Evolutionary conservation across 768 basidiomycete genomes (phyloP).

Genomic region (Hericium rajendrae): DNA sequence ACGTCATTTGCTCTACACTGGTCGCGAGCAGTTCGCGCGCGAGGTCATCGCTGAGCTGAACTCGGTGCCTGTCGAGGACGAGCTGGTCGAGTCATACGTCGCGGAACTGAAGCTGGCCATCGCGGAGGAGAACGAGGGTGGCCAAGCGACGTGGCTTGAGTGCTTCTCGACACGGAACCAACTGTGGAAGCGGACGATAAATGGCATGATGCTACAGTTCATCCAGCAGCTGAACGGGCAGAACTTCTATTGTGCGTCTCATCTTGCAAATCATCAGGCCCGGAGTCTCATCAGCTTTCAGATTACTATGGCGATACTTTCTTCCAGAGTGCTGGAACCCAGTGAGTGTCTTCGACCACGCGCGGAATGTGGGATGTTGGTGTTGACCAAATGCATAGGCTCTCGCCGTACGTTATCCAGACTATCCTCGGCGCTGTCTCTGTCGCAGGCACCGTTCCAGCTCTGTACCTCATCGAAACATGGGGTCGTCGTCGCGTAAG

Average conservation of each 20-base stretch:
- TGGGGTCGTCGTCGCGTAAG: slow-evolving; percentile 62
- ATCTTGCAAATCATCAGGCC: background rate
- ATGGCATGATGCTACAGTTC: slow-evolving; percentile 80
- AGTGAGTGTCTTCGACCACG: slow-evolving; percentile 25
- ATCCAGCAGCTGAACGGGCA: slow-evolving; percentile 76
- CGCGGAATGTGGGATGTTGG: background rate
- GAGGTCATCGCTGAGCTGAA: slow-evolving; percentile 59
- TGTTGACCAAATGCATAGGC: slow-evolving; percentile 19
- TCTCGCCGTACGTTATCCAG: slow-evolving; percentile 68
- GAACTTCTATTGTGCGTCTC: slow-evolving; percentile 61
- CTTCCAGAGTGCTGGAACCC: slow-evolving; percentile 64
- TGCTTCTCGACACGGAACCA: slow-evolving; percentile 63
- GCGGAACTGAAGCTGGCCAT: slow-evolving; percentile 61
- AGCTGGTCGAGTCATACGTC: slow-evolving; percentile 47
- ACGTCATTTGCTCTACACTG: slow-evolving; percentile 59
- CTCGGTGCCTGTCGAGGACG: slow-evolving; percentile 46
- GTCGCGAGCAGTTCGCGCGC: slow-evolving; percentile 43
- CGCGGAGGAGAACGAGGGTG: slow-evolving; percentile 67
- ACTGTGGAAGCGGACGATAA: slow-evolving; percentile 64
- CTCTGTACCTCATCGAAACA: slow-evolving; percentile 59
- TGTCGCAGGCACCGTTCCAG: slow-evolving; percentile 62
- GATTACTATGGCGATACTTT: slow-evolving; percentile 77
- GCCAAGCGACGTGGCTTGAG: slow-evolving; percentile 70
- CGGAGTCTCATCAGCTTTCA: slow-evolving; percentile 16
- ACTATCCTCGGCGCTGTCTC: slow-evolving; percentile 68